phyloP scores from a whole-genome alignment of 139 green algal species.

The Bryopsis sp. region DNA sequence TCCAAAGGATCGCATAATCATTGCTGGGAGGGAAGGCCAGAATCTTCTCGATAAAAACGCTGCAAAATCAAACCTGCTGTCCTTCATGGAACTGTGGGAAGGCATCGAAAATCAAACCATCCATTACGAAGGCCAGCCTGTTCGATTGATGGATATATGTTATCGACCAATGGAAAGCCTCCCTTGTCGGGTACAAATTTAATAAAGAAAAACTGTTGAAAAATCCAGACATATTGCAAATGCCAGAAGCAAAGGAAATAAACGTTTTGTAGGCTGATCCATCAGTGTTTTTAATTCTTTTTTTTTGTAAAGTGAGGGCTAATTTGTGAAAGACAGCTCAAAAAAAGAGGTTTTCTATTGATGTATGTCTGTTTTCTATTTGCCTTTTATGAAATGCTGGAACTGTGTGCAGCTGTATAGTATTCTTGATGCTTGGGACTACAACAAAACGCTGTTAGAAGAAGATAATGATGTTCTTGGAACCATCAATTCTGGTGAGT shows the following conservation, averaged over 20 bases:
- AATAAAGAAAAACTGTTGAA: background rate
- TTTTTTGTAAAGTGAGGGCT: background rate
- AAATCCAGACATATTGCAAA: background rate
- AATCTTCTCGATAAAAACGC: background rate
- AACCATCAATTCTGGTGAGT: slow-evolving; percentile 4
- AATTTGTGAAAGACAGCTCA: background rate
- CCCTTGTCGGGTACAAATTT: background rate
- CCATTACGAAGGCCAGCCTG: background rate
- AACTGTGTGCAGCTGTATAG: background rate
- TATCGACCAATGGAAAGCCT: background rate
- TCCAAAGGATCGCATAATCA: too few species aligned
- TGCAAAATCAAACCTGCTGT: background rate
- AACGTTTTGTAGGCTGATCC: background rate
- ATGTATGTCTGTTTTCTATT: too few species aligned
- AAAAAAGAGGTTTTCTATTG: background rate
- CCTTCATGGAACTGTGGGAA: background rate
- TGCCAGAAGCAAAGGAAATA: background rate
- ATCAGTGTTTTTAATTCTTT: background rate
- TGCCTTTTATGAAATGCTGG: too few species aligned
- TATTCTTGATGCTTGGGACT: background rate
- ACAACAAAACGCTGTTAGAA: background rate
- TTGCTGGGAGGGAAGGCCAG: too few species aligned
- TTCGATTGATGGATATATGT: background rate
- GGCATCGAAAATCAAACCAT: background rate
- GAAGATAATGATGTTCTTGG: background rate